phyloP scores from a whole-genome alignment of 176 grass and related monocot species.

The Guadua angustifolia region DNA sequence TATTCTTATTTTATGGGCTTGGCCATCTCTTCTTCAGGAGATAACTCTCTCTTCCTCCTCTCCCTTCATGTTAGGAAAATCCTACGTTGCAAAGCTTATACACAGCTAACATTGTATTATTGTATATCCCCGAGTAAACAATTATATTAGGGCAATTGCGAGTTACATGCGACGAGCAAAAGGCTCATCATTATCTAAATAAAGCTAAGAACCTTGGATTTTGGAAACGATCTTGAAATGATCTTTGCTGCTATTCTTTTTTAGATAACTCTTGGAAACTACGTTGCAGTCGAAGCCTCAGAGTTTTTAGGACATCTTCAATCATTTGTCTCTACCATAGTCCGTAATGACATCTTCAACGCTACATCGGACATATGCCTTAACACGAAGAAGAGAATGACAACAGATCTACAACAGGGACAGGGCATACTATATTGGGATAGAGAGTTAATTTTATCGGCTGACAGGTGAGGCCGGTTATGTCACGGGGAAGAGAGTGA shows the following conservation, averaged over 20 bases:
- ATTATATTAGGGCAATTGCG: not conserved
- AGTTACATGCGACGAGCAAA: not conserved
- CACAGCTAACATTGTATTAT: fast-evolving
- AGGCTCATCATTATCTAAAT: not conserved
- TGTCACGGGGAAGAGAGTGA: not conserved
- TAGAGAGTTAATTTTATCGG: not conserved
- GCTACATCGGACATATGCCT: not conserved
- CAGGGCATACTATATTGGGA: not conserved
- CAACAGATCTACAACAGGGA: not conserved
- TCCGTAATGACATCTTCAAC: not conserved
- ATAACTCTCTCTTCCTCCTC: no score
- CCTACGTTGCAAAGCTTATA: no score
- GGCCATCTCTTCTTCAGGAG: no score
- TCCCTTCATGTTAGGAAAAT: no score
- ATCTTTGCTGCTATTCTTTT: not conserved
- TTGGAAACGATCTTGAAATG: not conserved
- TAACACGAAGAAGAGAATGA: not conserved
- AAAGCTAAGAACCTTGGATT: not conserved
- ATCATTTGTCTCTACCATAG: no score
- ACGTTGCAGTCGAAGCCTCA: no score
- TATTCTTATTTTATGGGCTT: no score
- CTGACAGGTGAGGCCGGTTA: not conserved
- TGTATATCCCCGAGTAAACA: not conserved
- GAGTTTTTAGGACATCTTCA: no score
- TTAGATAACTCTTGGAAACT: no score